A percentile compares a stretch with the other conserved stretches of the same genome.
Conservation (phyloP, 2,329 filamentous ascomycete genomes). For the Colletotrichum acutatum region DNA sequence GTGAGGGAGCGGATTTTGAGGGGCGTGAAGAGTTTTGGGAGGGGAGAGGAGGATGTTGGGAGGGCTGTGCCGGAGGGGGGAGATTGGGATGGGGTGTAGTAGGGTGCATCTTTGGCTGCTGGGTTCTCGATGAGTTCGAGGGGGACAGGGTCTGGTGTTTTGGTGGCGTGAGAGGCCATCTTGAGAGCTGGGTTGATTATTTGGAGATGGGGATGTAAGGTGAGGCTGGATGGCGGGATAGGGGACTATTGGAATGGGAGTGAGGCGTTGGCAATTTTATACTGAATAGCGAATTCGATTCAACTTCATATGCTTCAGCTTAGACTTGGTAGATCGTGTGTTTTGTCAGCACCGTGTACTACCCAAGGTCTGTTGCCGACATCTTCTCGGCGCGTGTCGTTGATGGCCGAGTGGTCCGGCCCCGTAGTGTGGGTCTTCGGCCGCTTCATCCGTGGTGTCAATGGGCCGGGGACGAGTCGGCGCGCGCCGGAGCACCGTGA, state of each 20-base stretch:
- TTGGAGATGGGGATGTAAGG: neutral
- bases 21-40: conserved; percentile 62
- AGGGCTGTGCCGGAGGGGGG: conserved; percentile 58
- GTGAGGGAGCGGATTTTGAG: conserved; percentile 56
- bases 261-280: neutral
- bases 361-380: neutral
- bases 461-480: neutral
- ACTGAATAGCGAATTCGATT: neutral
- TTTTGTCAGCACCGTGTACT: too few relatives aligned
- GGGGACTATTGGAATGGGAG: neutral
- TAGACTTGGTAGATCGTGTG: neutral
- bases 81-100: conserved; percentile 59
- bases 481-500: neutral
- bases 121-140: conserved; percentile 33
- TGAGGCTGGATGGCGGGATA: neutral
- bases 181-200: neutral
- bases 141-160: neutral
- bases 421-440: neutral
- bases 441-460: neutral
- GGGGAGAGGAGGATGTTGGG: conserved; percentile 41
- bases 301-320: neutral
- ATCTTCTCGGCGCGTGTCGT: neutral
- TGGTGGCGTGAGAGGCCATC: conserved; percentile 6
- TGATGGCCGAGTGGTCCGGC: neutral
- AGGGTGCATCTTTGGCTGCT: conserved; percentile 51